Base-by-base conservation (phyloP, 352 stramenopile species). In the Globisporangium barbulae region DNA sequence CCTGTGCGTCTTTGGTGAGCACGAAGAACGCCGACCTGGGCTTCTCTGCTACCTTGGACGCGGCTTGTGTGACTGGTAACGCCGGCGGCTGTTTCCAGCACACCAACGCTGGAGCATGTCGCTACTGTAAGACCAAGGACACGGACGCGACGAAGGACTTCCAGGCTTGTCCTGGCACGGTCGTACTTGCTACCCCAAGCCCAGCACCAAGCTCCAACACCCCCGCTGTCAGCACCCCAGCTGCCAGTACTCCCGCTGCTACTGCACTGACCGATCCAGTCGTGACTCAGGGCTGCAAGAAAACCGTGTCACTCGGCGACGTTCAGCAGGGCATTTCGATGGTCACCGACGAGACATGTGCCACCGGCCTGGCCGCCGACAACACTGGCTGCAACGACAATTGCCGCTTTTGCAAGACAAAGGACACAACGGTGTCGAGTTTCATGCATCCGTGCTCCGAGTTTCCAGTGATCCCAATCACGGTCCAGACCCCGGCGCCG, bases 321-420 rank as follows among this genome's bases (percentile, higher is more conserved):
- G 17, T 37, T 3, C 21, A 53, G 21, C 19, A 35, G 13, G 61
- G 65, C 15, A 59, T 71, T 19, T n/a, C 21, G 7, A 39, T 64
- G 35, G n/a, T 59, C 21, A 64, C 55, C 2, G 61, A 71, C 37
- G 9, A 28, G 7, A 55, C 55, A 3, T 71, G 60, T 22, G 22
- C 10, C 15, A 30, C 19, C 9, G 47, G 47, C 5, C 47, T 60
- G 8, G 63, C 12, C 39, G n/a, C 12, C 19, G 39, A 45, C 12
- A 45, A n/a, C 9, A n/a, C 5, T 15, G 39, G 63, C 1, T 64
- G 63, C 19, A 17, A 49, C 9, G 28, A 9, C 19, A 42, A n/a
- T 22, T 67, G 61, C n/a, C 61, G 63, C 21, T 63, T 61, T 37
- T 69, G 63, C 48, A 64, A 67, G 39, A 57, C 30, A 5, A 52